Conservation (phyloP, 2,329 filamentous ascomycete species). For the Chaetomiaceae sp. region DNA sequence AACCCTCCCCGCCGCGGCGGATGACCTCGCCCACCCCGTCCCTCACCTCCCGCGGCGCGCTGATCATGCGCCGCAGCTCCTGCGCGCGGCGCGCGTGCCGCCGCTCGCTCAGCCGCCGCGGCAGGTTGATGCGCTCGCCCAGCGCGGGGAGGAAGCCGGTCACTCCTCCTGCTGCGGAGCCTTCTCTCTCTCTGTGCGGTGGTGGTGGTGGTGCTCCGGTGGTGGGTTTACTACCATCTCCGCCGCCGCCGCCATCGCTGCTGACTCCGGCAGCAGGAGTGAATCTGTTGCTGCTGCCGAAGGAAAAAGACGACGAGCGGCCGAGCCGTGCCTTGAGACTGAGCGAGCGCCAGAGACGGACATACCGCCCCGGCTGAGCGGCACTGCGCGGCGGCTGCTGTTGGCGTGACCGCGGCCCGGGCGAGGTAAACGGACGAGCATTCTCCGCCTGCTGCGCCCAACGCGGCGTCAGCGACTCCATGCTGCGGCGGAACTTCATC, state of each 20-base stretch:
- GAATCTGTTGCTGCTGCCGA: too few relatives aligned
- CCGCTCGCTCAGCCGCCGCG: slow-evolving; percentile 51
- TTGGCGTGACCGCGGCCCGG: slow-evolving; percentile 3
- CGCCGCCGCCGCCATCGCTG: background rate
- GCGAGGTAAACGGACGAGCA: slow-evolving; percentile 34
- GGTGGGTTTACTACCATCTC: background rate
- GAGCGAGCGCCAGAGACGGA: slow-evolving; percentile 30
- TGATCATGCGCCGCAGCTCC: slow-evolving; percentile 55
- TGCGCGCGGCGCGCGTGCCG: slow-evolving; percentile 52
- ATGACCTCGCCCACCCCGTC: slow-evolving; percentile 55
- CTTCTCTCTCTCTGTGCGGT: too few relatives aligned
- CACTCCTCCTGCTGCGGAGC: too few relatives aligned
- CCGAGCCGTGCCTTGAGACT: slow-evolving; percentile 10
- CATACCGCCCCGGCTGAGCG: slow-evolving; percentile 3
- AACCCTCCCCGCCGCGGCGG: slow-evolving; percentile 38
- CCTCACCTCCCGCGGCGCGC: slow-evolving; percentile 50
- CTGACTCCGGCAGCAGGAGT: background rate
- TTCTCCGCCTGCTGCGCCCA: slow-evolving; percentile 13
- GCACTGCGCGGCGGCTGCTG: background rate
- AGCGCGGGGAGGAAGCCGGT: slow-evolving; percentile 30
- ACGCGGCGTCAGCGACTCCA: slow-evolving; percentile 34
- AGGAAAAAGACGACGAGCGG: too few relatives aligned
- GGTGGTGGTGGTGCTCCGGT: too few relatives aligned
- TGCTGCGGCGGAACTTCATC: slow-evolving; percentile 46
- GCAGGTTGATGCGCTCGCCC: slow-evolving; percentile 46